Evolutionary conservation across 208 protist species (phyloP).

Genomic region (Wallacemonas collosoma): DNA sequence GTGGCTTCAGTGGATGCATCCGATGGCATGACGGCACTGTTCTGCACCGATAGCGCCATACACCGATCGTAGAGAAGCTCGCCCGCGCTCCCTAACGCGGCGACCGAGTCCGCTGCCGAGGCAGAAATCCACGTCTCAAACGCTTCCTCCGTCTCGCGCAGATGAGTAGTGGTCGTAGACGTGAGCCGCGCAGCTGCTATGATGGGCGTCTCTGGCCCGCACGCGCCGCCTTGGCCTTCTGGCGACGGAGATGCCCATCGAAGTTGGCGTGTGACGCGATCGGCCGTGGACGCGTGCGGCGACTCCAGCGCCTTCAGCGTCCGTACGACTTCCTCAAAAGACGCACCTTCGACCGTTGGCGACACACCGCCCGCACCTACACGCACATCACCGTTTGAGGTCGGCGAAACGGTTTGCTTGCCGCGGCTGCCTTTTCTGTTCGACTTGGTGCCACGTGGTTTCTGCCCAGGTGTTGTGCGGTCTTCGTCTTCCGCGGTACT

Average conservation of each 20-base stretch:
- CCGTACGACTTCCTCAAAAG: conserved; percentile 12
- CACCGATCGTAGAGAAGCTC: neutral
- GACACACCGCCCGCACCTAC: conserved; percentile 4
- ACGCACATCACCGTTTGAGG: neutral
- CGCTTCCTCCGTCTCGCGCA: neutral
- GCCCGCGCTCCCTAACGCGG: neutral
- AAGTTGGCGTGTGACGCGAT: conserved; percentile 6
- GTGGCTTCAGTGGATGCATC: neutral
- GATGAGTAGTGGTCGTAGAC: neutral
- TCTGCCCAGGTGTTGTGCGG: neutral
- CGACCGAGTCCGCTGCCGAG: neutral
- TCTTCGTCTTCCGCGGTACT: neutral
- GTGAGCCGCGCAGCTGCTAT: neutral
- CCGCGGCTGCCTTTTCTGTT: neutral
- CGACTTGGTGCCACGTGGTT: neutral
- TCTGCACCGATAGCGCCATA: neutral
- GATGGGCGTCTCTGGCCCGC: neutral
- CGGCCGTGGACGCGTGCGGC: neutral
- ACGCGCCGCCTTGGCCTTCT: neutral
- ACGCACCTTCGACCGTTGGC: conserved; percentile 12
- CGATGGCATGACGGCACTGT: neutral
- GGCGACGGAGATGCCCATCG: neutral
- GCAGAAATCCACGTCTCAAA: neutral
- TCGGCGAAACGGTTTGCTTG: neutral
- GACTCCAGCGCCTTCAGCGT: conserved; percentile 15